Conservation (phyloP, 305 asterid species). For the Fraxinus angustifolia region DNA sequence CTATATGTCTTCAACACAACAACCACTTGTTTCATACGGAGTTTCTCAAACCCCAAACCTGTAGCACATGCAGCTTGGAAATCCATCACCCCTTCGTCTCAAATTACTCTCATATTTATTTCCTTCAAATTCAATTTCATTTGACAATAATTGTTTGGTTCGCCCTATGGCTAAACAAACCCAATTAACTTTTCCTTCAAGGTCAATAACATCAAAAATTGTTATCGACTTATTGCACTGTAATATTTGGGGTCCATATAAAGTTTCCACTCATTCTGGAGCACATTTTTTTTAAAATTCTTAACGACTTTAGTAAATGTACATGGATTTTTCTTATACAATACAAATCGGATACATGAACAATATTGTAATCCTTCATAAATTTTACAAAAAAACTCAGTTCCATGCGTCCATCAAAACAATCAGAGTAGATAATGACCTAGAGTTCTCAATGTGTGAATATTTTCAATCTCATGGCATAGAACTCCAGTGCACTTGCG, state of each 20-base stretch:
- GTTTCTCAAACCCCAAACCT: neutral
- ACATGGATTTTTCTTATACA: too few relatives aligned
- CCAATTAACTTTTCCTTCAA: neutral
- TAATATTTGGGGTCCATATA: neutral
- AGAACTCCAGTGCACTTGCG: too few relatives aligned
- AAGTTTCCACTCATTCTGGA: neutral
- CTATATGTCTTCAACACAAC: neutral
- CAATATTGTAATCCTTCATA: too few relatives aligned
- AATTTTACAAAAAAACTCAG: too few relatives aligned
- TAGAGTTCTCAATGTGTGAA: too few relatives aligned
- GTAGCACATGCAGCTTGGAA: neutral
- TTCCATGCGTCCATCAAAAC: too few relatives aligned
- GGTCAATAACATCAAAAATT: neutral
- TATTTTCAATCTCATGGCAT: too few relatives aligned
- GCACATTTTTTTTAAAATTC: neutral
- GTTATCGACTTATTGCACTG: neutral
- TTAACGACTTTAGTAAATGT: neutral
- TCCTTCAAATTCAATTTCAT: neutral
- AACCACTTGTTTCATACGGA: neutral
- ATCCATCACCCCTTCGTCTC: neutral
- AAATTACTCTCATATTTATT: neutral
- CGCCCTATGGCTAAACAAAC: neutral
- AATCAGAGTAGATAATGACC: too few relatives aligned
- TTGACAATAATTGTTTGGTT: neutral
- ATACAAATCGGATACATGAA: too few relatives aligned